Conservation (phyloP, 2,329 filamentous ascomycete genomes). For the Emergomyces africanus region DNA sequence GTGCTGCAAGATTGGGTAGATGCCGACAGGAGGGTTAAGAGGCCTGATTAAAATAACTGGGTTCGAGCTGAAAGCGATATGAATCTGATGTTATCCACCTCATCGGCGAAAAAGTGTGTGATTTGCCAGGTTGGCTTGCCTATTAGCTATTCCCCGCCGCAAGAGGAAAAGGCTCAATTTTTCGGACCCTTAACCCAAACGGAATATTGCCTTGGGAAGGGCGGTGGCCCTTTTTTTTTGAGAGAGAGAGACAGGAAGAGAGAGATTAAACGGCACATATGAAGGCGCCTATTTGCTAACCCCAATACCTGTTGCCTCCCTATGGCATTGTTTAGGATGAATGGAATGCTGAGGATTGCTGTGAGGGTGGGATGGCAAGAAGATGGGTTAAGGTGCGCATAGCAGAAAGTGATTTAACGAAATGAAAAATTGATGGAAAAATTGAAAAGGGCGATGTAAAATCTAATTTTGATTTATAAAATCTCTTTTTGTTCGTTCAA, state of each 20-base stretch:
- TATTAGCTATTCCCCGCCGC: too few relatives aligned
- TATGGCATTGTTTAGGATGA: too few relatives aligned
- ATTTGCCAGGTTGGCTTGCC: background rate
- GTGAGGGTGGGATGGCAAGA: too few relatives aligned
- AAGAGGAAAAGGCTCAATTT: background rate
- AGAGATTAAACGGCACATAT: too few relatives aligned
- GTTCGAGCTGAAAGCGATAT: slow-evolving; percentile 21
- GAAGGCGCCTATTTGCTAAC: too few relatives aligned
- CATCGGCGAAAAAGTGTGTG: too few relatives aligned
- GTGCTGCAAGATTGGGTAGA: slow-evolving; percentile 34
- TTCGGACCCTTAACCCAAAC: background rate
- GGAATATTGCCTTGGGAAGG: too few relatives aligned
- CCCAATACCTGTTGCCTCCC: too few relatives aligned
- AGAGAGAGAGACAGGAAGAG: too few relatives aligned
- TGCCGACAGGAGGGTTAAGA: slow-evolving; percentile 19
- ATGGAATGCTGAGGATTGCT: background rate
- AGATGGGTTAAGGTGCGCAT: too few relatives aligned
- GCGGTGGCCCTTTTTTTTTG: background rate
- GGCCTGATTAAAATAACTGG: background rate
- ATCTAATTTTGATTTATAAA: background rate
- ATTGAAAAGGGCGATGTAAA: background rate
- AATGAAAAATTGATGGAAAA: background rate
- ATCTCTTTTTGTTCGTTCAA: background rate
- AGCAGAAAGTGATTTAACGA: background rate
- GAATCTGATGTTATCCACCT: slow-evolving; percentile 18